phyloP scores from a whole-genome alignment of 164 flowering plant genomes.

The Sextonia rubra region DNA sequence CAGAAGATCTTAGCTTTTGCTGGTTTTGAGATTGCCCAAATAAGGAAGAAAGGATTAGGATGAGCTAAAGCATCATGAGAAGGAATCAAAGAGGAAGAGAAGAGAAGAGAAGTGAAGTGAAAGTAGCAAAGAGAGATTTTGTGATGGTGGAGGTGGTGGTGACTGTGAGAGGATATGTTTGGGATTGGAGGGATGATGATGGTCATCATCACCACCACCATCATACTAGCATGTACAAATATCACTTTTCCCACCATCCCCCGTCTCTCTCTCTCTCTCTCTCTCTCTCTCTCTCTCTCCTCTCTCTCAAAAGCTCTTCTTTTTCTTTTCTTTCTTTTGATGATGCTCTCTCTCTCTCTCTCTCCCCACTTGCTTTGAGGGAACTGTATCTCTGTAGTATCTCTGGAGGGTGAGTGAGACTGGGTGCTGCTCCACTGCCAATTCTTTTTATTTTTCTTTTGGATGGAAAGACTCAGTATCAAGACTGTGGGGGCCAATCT shows the following conservation, averaged over 20 bases:
- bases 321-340: conserved; percentile 6
- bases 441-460: too few species aligned
- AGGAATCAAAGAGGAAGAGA: conserved; percentile 13
- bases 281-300: conserved; percentile 8
- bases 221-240: conserved; percentile 52
- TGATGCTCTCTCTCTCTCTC: not conserved
- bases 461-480: not conserved
- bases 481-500: too few species aligned
- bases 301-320: not conserved
- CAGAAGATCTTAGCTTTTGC: not conserved
- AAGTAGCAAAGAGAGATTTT: conserved; percentile 2
- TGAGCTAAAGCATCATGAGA: not conserved
- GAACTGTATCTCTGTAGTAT: not conserved
- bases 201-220: conserved; percentile 33
- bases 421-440: not conserved
- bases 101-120: conserved; percentile 17
- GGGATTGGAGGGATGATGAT: conserved; percentile 32
- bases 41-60: not conserved
- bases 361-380: not conserved
- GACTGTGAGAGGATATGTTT: conserved; percentile 16
- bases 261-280: conserved; percentile 10
- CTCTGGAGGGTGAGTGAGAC: not conserved
- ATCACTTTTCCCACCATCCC: conserved; percentile 62
- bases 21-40: conserved; percentile 21
- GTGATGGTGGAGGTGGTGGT: not conserved